Conservation (phyloP, 805 yeast species). For the Lipomyces kockii region DNA sequence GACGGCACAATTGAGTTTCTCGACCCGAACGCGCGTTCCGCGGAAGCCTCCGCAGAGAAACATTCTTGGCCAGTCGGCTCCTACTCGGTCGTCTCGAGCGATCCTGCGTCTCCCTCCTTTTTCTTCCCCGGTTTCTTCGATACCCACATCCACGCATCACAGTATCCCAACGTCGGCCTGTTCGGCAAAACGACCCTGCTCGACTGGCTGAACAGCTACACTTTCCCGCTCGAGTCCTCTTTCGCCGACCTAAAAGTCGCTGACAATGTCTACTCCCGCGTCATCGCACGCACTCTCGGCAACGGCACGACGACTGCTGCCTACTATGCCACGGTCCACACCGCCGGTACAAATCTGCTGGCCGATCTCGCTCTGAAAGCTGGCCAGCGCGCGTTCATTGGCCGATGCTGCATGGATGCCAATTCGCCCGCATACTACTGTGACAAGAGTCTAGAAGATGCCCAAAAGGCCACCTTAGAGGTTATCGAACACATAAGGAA, state of each 20-base stretch:
- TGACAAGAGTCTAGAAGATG: slow-evolving; percentile 58
- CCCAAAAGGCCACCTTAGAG: slow-evolving; percentile 57
- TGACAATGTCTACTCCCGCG: slow-evolving; percentile 62
- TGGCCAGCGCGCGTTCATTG: slow-evolving; percentile 90
- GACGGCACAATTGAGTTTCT: slow-evolving; percentile 59
- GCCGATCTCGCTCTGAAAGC: slow-evolving; percentile 67
- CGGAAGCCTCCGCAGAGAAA: slow-evolving; percentile 42
- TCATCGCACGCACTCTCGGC: slow-evolving; percentile 68
- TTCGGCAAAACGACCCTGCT: slow-evolving; percentile 83
- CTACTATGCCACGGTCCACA: slow-evolving; percentile 87
- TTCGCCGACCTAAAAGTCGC: slow-evolving; percentile 63
- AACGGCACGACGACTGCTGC: slow-evolving; percentile 93
- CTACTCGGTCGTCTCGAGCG: slow-evolving; percentile 18
- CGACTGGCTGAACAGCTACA: slow-evolving; percentile 86
- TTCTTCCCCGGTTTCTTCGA: slow-evolving; percentile 84
- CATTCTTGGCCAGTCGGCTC: slow-evolving; percentile 31
- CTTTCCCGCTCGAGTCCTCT: slow-evolving; percentile 85
- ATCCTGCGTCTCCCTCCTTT: slow-evolving; percentile 48
- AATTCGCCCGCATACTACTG: slow-evolving; percentile 74
- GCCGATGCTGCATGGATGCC: slow-evolving; percentile 92
- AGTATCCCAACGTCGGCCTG: slow-evolving; percentile 79
- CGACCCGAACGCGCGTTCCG: slow-evolving; percentile 37
- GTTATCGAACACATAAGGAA: slow-evolving; percentile 61
- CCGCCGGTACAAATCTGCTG: slow-evolving; percentile 71
- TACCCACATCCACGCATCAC: slow-evolving; percentile 85